These are phyloP conservation scores for Heritiera littoralis DNA, from an alignment of 345 rosid species.

Conservation along the genomic window DNA sequence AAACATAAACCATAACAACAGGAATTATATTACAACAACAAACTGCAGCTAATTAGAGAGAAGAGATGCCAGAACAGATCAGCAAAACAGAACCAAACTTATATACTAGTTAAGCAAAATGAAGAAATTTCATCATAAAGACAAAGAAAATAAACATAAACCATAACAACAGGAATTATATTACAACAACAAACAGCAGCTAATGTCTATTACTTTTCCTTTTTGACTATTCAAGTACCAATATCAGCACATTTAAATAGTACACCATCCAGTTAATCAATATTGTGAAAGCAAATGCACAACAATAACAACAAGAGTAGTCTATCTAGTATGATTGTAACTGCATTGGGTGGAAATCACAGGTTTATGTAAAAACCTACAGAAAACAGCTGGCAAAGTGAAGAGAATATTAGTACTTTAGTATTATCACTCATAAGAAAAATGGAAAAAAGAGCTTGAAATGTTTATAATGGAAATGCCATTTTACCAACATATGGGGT, in stretches of 20 bases:
- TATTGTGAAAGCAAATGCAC: not conserved
- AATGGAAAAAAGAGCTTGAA: not conserved
- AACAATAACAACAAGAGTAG: not conserved
- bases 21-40: not conserved
- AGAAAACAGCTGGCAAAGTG: not conserved
- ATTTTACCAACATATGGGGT: not conserved
- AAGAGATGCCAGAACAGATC: not conserved
- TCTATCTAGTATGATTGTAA: not conserved
- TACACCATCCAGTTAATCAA: not conserved
- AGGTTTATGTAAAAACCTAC: not conserved
- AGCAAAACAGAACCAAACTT: slow-evolving; percentile 6
- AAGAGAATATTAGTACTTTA: not conserved
- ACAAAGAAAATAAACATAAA: not conserved
- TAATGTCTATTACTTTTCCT: not conserved
- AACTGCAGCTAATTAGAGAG: not conserved
- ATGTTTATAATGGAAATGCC: not conserved
- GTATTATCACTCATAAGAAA: not conserved
- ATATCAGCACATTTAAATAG: not conserved
- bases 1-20: not conserved
- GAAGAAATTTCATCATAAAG: not conserved
- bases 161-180: not conserved
- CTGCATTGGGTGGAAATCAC: not conserved
- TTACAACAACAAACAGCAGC: not conserved
- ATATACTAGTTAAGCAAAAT: not conserved
- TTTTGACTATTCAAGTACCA: not conserved